Evolutionary conservation across 805 yeast genomes (phyloP), one percentile per base, ranked within the genome.

Genomic region (Saccharomycopsis fermentans): DNA sequence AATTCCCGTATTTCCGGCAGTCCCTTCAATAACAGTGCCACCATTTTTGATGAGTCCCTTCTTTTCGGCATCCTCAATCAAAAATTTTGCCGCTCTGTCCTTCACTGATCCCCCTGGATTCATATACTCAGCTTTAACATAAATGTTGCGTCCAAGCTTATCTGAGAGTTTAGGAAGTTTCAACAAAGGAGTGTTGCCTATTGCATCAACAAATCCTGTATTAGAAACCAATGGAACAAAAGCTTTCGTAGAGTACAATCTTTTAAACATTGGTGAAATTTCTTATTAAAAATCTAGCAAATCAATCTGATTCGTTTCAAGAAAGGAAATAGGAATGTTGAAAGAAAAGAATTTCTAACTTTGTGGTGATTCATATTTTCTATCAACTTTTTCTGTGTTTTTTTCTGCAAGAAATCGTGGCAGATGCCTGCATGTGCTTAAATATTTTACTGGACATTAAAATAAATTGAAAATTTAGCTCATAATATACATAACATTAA

Each of bases 1-100:
- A 64, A 90, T 90, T 17, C 96, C 97, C n/a, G 97, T 90, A 73
- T 90, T 90, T 35, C 97, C 97, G 2, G 97, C 97, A 12, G 96
- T 89, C 6, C 96, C 96, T 71, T 90, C 97, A 17, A 90, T 91
- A 34, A 90, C 81, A 1, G 96, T 90, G 36, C 94, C 96, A 8
- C 95, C 94, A 3, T 90, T 81, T 59, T 73, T 69, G 58, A 90
- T 74, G 58, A 78, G 71, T 1, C 90, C 90, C 61, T 75, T 75
- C 37, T 70, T 68, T 68, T 90, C 96, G 29, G 96, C 96, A 63
- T 89, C 90, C 64, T 85, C 77, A 55, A 90, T 75, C 63, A 90
- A 77, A 67, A 74, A 88, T 39, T 86, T 74, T 0, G 96, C 96
- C 16, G 97, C 96, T 59, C 97, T 78, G 70, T 90, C 97, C 68